A percentile compares a stretch with the other conserved stretches of the same genome.
These are phyloP conservation scores for Spathaspora girioi DNA, from an alignment of 805 yeast species.

Conservation along the genomic window DNA sequence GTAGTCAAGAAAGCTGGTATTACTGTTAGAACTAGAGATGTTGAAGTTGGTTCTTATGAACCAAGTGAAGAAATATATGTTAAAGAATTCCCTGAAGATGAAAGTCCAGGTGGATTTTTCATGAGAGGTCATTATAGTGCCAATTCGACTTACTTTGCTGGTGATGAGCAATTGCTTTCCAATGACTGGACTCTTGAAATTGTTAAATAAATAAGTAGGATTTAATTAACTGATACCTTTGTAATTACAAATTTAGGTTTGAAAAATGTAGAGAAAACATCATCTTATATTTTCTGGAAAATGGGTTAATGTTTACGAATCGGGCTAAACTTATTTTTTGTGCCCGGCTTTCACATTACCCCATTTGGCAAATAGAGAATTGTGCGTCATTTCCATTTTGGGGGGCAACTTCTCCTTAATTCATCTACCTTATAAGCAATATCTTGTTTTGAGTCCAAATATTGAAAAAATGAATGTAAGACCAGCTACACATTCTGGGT, in stretches of 20 bases:
- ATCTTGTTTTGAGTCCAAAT: no score
- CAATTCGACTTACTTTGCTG: constrained; percentile 30
- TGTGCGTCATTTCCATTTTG: no score
- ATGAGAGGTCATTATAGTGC: constrained; percentile 32
- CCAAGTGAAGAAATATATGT: constrained; percentile 32
- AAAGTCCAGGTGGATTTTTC: constrained; percentile 37
- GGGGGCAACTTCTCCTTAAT: no score
- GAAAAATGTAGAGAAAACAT: no score
- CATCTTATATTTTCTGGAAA: no score
- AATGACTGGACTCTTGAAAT: constrained; percentile 35
- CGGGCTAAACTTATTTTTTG: no score
- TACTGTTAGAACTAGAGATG: constrained; percentile 25
- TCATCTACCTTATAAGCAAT: no score
- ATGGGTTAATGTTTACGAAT: no score
- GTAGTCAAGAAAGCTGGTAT: constrained; percentile 34
- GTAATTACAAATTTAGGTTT: no score
- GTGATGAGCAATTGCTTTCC: constrained; percentile 23
- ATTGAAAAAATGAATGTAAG: constrained; percentile 24
- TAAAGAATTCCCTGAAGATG: constrained; percentile 28
- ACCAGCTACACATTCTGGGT: constrained; percentile 84
- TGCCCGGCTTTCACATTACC: no score
- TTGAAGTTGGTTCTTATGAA: constrained; percentile 30
- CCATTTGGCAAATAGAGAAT: no score
- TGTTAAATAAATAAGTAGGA: constrained; percentile 16
- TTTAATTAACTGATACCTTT: no score